Base-by-base conservation (phyloP, 2,329 filamentous ascomycete genomes). In the Aspergillus nomiae region DNA sequence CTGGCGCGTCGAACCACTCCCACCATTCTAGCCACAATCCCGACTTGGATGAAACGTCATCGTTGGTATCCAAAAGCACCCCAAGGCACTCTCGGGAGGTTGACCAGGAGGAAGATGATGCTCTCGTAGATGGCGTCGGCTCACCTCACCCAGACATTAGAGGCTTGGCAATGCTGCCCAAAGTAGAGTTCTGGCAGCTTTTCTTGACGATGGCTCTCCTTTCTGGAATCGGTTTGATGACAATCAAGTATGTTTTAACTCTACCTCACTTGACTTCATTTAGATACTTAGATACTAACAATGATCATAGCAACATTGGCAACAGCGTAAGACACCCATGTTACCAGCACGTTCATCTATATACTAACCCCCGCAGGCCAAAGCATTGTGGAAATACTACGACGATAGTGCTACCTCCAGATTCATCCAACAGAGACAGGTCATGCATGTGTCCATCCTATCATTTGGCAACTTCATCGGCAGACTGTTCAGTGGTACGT, bases 171-270 rank as follows among this genome's bases (percentile, higher is more conserved):
- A 84, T 99, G 74, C 80, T 97, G 36, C 83, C 82, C 59, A 88
- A 86, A 64, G 72, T 89, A 55, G 90, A 96, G 68, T 99, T 98
- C 78, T 98, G 94, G 93, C 91, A 96, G 73, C 81, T 96, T 32
- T 98, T 96, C 77, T 78, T 86, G 62, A 88, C 97, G 69, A 92
- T 99, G 86, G 93, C 90, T 45, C 86, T 97, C n/a, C 83, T 98
- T 65, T 92, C 93, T 6, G 95, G 95, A 58, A 91, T 97, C 70
- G 95, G 95, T 12, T 82, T 99, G 68, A 99, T 99, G 95, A 98
- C 94, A 0, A 99, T 99, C 80, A 99, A 99, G 93, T 96, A 69
- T 12, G 62, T 65, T 46, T 34, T 45, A 28, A 21, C 11, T 24
- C 30, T 16, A 46, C 24, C 21, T 36, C 21, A 12, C 28, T 19